phyloP scores from a whole-genome alignment of 441 rosid species.

The Mallotus repandus region DNA sequence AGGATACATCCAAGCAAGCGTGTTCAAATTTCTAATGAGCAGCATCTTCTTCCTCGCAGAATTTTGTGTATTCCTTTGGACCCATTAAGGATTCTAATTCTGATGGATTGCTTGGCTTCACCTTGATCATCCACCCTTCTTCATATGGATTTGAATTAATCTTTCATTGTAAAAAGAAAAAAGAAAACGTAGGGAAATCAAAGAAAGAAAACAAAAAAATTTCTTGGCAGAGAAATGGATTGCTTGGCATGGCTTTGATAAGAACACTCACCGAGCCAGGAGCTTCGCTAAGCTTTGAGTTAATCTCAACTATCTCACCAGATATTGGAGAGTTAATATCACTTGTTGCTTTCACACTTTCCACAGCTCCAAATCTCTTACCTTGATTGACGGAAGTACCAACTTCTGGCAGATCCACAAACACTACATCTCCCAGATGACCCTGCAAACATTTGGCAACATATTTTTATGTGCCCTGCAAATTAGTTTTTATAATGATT shows the following conservation, averaged over 20 bases:
- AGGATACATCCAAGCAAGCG: not conserved
- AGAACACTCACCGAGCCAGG: conserved; percentile 70
- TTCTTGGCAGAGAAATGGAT: too few species aligned
- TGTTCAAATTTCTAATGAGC: conserved; percentile 51
- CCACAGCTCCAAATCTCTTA: conserved; percentile 81
- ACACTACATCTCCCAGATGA: conserved; percentile 94
- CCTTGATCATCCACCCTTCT: conserved; percentile 96
- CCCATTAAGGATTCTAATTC: conserved; percentile 77
- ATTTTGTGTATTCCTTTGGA: conserved; percentile 74
- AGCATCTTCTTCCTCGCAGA: conserved; percentile 95
- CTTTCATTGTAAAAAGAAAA: conserved; percentile 31
- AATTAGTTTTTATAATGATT: not conserved
- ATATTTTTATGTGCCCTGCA: not conserved
- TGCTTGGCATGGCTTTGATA: too few species aligned
- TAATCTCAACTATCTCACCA: conserved; percentile 81
- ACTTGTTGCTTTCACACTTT: conserved; percentile 96
- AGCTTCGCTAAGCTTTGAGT: conserved; percentile 60
- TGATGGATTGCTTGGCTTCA: conserved; percentile 79
- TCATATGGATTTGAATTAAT: conserved; percentile 87
- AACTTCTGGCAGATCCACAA: conserved; percentile 76
- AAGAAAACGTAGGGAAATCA: not conserved
- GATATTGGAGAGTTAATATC: conserved; percentile 84
- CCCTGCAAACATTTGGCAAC: conserved; percentile 39
- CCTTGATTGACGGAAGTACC: conserved; percentile 57
- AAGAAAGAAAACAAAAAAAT: not conserved